Evolutionary conservation across 768 basidiomycete species (phyloP), one percentile per base, ranked within the genome.

Genomic region (Calocera cornea): DNA sequence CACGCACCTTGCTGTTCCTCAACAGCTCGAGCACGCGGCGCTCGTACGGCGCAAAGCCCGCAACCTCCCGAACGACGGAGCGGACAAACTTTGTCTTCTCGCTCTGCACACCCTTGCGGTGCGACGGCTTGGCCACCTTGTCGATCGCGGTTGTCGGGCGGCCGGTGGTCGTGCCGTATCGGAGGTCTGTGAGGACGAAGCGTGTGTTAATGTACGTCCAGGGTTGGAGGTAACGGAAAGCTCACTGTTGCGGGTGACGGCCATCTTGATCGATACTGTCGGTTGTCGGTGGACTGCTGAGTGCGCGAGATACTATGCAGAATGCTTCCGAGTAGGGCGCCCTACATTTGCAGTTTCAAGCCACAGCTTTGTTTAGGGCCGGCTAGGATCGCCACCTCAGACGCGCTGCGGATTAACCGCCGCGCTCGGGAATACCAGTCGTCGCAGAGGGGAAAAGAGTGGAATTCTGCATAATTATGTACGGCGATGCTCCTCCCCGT

Each of bases 11-110:
- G 71, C 92, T 94, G 86, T 97, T 97, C 80, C 95, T 87, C 82
- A 97, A 79, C 85, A 99, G 78, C 80, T 99, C 97, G 89, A 99
- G 86, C 67, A 98, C 94, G 73, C 97, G 87, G 76, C 94, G 85
- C 85, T 99, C 97, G 78, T 99, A 98, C 38, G 95, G 88, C 38
- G 93, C 90, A 82, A 97, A 97, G 69, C 95, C 95, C 74, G 87
- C 92, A 77, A 99, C 97, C 84, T 99, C 97, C 73, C 95, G 86
- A 75, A 98, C 83, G 70, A 98, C 84, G 71, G 87, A 89, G 77
- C 91, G 89, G 76, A 97, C 94, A 74, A 99, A 93, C 74, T 89
- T 88, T 76, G 89, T 94, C 82, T 92, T 93, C 72, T 86, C 85
- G 63, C 90, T 93, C 76, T 86, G 86, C 70, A 86, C 81, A 72